Conservation (phyloP, 495 filamentous ascomycete species). For the Penicillium angulare region DNA sequence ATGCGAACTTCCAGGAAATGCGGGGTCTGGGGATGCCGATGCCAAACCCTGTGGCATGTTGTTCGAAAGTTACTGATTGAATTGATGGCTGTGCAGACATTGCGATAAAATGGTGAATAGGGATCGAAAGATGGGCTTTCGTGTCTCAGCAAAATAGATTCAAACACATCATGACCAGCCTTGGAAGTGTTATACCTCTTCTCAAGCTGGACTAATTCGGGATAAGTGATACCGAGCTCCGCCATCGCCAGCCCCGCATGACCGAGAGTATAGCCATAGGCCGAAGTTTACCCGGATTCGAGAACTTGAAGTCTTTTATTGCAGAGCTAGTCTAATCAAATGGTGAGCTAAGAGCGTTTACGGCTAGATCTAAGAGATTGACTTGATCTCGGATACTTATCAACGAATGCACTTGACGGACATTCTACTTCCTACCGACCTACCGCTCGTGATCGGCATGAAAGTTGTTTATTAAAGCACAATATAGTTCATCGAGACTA, state of each 20-base stretch:
- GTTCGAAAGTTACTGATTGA: conserved; percentile 26
- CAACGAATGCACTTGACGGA: no score
- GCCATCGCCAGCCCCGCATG: not conserved
- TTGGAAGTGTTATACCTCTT: no score
- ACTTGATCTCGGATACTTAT: no score
- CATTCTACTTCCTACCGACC: no score
- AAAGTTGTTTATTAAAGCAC: no score
- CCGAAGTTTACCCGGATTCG: not conserved
- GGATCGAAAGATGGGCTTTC: not conserved
- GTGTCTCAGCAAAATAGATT: no score
- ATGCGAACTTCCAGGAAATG: conserved; percentile 33
- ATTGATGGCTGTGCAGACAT: conserved; percentile 12
- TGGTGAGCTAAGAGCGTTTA: not conserved
- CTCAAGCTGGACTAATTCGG: not conserved
- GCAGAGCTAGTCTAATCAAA: not conserved
- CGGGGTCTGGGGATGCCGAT: conserved; percentile 27
- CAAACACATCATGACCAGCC: no score
- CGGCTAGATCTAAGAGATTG: no score
- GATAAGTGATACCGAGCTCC: not conserved
- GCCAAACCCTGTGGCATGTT: conserved; percentile 32
- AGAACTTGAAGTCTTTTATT: not conserved
- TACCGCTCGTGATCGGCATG: no score
- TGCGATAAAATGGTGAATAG: not conserved
- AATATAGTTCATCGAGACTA: no score
- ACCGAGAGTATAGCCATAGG: no score